Evolutionary conservation across 352 stramenopile genomes (phyloP).

Genomic region (Phytophthora aleatoria): DNA sequence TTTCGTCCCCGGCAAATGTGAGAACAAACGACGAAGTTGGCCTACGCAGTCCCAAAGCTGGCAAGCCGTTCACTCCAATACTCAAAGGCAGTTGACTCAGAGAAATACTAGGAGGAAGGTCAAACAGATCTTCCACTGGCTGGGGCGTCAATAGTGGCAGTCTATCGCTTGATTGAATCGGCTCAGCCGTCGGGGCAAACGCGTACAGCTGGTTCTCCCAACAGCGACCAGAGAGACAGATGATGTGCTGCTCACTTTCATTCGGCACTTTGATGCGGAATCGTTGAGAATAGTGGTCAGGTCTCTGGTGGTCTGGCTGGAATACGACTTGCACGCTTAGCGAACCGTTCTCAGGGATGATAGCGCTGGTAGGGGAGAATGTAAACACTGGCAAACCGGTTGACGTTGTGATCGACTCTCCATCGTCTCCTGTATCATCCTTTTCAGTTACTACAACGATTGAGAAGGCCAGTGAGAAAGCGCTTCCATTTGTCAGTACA

Average conservation of each 20-base stretch:
- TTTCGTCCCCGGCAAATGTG: conserved; percentile 41
- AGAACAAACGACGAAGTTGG: conserved; percentile 44
- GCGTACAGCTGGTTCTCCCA: conserved; percentile 86
- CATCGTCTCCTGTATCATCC: not conserved
- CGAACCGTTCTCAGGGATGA: conserved; percentile 63
- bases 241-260: conserved; percentile 66
- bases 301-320: conserved; percentile 57
- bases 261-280: conserved; percentile 78
- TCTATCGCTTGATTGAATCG: not conserved
- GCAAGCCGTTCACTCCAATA: conserved; percentile 18
- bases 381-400: conserved; percentile 57
- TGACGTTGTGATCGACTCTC: conserved; percentile 8
- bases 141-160: conserved; percentile 19
- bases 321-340: conserved; percentile 71
- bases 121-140: conserved; percentile 72
- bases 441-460: conserved; percentile 33
- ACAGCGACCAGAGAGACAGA: conserved; percentile 60
- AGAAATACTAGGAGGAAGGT: conserved; percentile 58
- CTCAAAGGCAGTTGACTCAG: conserved; percentile 31
- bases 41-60: conserved; percentile 49
- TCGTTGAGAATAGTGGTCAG: conserved; percentile 56
- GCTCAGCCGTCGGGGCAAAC: conserved; percentile 34
- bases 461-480: conserved; percentile 66
- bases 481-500: conserved; percentile 61
- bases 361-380: conserved; percentile 61